Percentiles rank a stretch among this genome's conserved stretches.
Evolutionary conservation across 805 yeast genomes (phyloP).

Genomic region (Candida coquimbonensis): DNA sequence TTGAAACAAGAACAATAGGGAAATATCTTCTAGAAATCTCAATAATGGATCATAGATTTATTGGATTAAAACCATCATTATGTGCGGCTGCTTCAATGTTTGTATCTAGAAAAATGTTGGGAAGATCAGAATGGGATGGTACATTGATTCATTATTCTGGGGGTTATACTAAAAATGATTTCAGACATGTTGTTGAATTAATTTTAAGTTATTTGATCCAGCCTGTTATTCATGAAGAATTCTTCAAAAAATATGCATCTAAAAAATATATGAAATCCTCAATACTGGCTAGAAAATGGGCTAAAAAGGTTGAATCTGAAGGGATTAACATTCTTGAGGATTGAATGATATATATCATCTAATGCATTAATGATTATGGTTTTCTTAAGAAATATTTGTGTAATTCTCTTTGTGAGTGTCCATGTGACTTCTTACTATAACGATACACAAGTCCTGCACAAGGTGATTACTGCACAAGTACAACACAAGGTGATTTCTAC

Average conservation of each 20-base stretch:
- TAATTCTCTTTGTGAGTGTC: too few species aligned
- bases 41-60: constrained; percentile 66
- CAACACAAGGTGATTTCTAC: too few species aligned
- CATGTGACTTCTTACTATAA: too few species aligned
- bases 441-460: too few species aligned
- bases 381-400: too few species aligned
- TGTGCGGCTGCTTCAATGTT: constrained; percentile 88
- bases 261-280: constrained; percentile 83
- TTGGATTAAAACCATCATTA: constrained; percentile 67
- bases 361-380: background rate
- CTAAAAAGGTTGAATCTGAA: constrained; percentile 41
- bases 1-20: constrained; percentile 75
- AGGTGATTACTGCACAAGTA: too few species aligned
- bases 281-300: constrained; percentile 76
- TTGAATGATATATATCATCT: background rate
- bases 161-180: constrained; percentile 69
- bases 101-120: constrained; percentile 65
- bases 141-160: constrained; percentile 88
- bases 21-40: constrained; percentile 78
- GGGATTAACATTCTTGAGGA: constrained; percentile 10
- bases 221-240: constrained; percentile 85
- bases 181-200: constrained; percentile 64
- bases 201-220: constrained; percentile 69
- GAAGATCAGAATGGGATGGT: constrained; percentile 69
- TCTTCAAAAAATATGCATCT: constrained; percentile 86